Percentiles rank a stretch among this genome's conserved stretches.
Conservation (phyloP, 2,329 filamentous ascomycete species). For the Fusarium musae region DNA sequence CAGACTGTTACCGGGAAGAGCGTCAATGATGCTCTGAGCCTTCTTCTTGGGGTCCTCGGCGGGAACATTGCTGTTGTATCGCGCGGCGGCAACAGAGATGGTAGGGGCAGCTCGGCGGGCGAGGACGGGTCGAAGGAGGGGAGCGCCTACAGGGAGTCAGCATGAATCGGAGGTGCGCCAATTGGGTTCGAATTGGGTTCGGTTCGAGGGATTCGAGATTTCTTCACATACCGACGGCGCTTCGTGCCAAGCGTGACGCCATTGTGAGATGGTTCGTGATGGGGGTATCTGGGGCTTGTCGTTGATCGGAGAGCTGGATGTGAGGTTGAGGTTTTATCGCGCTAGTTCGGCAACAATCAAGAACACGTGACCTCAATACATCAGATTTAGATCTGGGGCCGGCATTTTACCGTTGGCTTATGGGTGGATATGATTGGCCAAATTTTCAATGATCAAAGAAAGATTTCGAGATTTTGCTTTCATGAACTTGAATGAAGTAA, state of each 20-base stretch:
- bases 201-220: conserved; percentile 15
- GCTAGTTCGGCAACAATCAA: conserved; percentile 53
- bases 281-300: conserved; percentile 60
- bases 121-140: conserved; percentile 86
- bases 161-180: conserved; percentile 42
- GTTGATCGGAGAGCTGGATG: conserved; percentile 58
- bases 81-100: conserved; percentile 73
- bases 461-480: conserved; percentile 47
- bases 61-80: conserved; percentile 81
- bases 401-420: conserved; percentile 41
- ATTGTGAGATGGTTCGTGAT: conserved; percentile 78
- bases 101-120: conserved; percentile 80
- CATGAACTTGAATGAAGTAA: conserved; percentile 31
- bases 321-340: conserved; percentile 64
- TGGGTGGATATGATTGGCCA: conserved; percentile 44
- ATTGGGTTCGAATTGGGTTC: conserved; percentile 41
- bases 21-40: conserved; percentile 93
- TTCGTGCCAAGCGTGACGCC: conserved; percentile 97
- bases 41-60: conserved; percentile 94
- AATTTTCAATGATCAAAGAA: conserved; percentile 44
- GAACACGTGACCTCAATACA: conserved; percentile 50
- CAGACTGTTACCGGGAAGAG: conserved; percentile 90
- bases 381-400: conserved; percentile 40
- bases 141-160: conserved; percentile 73
- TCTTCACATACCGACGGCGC: conserved; percentile 83